phyloP scores from a whole-genome alignment of 345 rosid species.

The Turritis glabra region DNA sequence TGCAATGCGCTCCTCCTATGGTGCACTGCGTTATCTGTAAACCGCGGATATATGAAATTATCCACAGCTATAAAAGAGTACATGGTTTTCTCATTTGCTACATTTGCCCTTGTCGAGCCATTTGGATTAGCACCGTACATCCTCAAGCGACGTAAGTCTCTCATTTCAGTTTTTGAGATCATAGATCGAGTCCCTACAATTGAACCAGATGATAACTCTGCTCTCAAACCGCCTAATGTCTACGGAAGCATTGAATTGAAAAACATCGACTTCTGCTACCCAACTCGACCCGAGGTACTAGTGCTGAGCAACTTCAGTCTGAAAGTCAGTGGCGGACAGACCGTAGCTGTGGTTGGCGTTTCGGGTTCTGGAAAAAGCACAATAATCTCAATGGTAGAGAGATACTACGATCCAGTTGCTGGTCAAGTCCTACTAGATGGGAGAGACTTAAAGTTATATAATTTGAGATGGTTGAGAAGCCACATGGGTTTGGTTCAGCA shows the following conservation, averaged over 20 bases:
- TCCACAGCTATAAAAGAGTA: conserved; percentile 86
- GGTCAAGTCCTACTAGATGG: conserved; percentile 97
- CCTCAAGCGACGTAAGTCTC: conserved; percentile 87
- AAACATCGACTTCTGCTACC: conserved; percentile 94
- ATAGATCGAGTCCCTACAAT: conserved; percentile 89
- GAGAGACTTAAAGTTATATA: conserved; percentile 83
- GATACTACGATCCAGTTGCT: conserved; percentile 96
- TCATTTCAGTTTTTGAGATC: conserved; percentile 90
- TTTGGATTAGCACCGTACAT: conserved; percentile 99
- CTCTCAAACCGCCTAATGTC: conserved; percentile 89
- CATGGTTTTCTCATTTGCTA: conserved; percentile 97
- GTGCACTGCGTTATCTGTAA: conserved; percentile 76
- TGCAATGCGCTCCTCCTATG: conserved; percentile 97
- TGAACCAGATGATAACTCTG: conserved; percentile 96
- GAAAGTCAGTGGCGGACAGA: conserved; percentile 94
- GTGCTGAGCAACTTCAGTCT: conserved; percentile 97
- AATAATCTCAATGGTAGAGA: conserved; percentile 85
- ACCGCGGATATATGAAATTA: conserved; percentile 47
- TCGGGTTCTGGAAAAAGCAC: conserved; percentile 99
- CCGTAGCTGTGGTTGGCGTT: conserved; percentile 95
- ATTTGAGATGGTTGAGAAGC: conserved; percentile 91
- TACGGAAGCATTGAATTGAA: conserved; percentile 96
- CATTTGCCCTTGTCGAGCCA: conserved; percentile 98
- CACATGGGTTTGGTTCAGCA: conserved; percentile 97
- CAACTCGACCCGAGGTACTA: conserved; percentile 87